Percentiles rank a stretch among this genome's conserved stretches.
Conservation (phyloP, 1,139 yeast species). For the Lodderomyces orthopsilosis region DNA sequence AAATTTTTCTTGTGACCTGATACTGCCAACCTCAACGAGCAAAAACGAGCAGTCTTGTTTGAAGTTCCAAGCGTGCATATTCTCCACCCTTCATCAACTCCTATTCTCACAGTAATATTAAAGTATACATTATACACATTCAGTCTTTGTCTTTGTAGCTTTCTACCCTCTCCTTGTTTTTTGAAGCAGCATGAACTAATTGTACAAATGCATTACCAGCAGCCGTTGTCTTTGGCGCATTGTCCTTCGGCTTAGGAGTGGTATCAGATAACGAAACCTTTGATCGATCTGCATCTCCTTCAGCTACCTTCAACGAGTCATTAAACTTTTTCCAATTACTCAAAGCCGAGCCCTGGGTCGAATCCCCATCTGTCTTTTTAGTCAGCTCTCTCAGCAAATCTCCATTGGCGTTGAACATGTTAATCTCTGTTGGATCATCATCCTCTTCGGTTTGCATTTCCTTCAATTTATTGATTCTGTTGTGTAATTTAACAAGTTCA, state of each 20-base stretch:
- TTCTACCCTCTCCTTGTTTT: conserved; percentile 60
- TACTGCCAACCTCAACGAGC: no score
- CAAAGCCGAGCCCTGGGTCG: conserved; percentile 12
- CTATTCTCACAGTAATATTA: no score
- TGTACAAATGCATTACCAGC: conserved; percentile 60
- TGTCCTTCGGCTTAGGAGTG: conserved; percentile 14
- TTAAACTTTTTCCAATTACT: conserved; percentile 26
- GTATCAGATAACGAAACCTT: conserved; percentile 18
- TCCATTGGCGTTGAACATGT: conserved; percentile 37
- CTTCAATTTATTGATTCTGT: conserved; percentile 68
- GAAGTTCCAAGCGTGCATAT: no score
- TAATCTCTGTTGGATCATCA: conserved; percentile 52
- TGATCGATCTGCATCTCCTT: conserved; percentile 14
- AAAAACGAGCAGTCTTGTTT: no score
- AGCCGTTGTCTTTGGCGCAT: conserved; percentile 17
- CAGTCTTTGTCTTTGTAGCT: conserved; percentile 28
- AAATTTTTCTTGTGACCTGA: no score
- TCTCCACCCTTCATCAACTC: no score
- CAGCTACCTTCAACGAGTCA: conserved; percentile 18
- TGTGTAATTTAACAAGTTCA: conserved; percentile 73
- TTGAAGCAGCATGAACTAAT: conserved; percentile 68
- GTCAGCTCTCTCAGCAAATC: conserved; percentile 8
- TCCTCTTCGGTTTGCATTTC: conserved; percentile 50
- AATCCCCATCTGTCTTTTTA: conserved; percentile 1
- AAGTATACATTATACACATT: no score